Evolutionary conservation across 371 early-diverging fungal genomes (phyloP), one percentile per base, ranked within the genome.

Genomic region (Mortierella sp.): DNA sequence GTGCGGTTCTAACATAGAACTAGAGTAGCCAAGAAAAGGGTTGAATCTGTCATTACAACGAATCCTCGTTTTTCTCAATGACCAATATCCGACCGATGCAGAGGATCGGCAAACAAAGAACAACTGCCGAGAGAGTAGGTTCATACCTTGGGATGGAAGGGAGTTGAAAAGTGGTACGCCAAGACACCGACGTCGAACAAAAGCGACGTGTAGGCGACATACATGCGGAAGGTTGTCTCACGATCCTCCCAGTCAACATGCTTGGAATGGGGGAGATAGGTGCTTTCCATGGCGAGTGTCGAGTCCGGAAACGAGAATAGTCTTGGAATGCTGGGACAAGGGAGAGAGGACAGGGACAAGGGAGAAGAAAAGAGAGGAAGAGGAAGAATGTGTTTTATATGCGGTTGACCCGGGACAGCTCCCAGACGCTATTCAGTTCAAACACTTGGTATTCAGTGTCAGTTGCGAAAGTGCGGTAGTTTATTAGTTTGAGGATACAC

Each of bases 101-200:
- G n/a, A n/a, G n/a, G n/a, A n/a, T n/a, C n/a, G n/a, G n/a, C n/a
- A n/a, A n/a, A n/a, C n/a, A n/a, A n/a, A n/a, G n/a, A n/a, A n/a
- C n/a, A n/a, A n/a, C n/a, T n/a, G n/a, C n/a, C n/a, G n/a, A n/a
- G n/a, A n/a, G n/a, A n/a, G n/a, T n/a, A n/a, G n/a, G n/a, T n/a
- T 18, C 39, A 3, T 43, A 64, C 69, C 65, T 74, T 74, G 24
- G 74, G 74, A 28, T 74, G 74, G 45, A 64, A 74, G 4, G 74
- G 74, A 1, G 74, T 74, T 2, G 60, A 55, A 19, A 74, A 74
- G 50, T 74, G 74, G 39, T 68, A 74, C 2, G 50, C 39, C 31
- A 68, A 58, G 21, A 74, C 74, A 2, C 43, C 68, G 0, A 60
- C n/a, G 16, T 74, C 74, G 38, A 74, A 74, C 23, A 74, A 53